Percentiles rank a stretch among this genome's conserved stretches.
Conservation (phyloP, 768 basidiomycete species). For the Tylopilus sp. region DNA sequence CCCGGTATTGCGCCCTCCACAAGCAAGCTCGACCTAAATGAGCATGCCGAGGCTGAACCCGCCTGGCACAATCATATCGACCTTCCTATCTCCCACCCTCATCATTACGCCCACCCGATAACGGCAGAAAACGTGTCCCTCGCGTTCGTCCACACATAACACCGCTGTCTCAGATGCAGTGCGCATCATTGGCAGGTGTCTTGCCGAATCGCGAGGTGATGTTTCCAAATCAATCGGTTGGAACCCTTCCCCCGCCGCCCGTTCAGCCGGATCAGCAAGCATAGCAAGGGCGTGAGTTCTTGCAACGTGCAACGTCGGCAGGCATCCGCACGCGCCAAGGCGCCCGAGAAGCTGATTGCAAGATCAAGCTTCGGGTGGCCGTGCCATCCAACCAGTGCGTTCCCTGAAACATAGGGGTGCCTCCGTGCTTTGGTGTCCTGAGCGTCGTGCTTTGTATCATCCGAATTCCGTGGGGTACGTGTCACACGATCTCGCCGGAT, state of each 20-base stretch:
- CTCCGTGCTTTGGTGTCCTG: not conserved
- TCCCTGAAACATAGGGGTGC: too few species aligned
- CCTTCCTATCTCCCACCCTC: not conserved
- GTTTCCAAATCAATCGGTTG: not conserved
- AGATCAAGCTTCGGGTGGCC: not conserved
- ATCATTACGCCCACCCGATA: not conserved
- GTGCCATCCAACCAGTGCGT: not conserved
- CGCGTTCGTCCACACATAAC: not conserved
- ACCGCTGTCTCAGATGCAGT: not conserved
- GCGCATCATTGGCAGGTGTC: not conserved
- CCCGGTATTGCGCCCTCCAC: not conserved
- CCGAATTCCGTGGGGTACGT: not conserved
- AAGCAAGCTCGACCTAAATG: not conserved
- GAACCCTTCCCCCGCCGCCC: too few species aligned
- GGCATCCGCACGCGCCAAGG: not conserved
- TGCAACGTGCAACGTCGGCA: too few species aligned
- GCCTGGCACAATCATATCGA: not conserved
- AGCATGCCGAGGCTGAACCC: not conserved
- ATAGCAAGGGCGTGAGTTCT: too few species aligned
- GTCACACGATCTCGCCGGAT: not conserved
- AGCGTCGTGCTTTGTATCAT: not conserved
- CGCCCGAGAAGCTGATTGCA: not conserved
- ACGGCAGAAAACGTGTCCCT: not conserved
- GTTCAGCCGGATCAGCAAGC: not conserved
- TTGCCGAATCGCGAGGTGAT: not conserved